A percentile compares a stretch with the other conserved stretches of the same genome.
These are phyloP conservation scores for Bipolaris oryzae DNA, from an alignment of 2,329 filamentous ascomycete species.

Conservation along the genomic window DNA sequence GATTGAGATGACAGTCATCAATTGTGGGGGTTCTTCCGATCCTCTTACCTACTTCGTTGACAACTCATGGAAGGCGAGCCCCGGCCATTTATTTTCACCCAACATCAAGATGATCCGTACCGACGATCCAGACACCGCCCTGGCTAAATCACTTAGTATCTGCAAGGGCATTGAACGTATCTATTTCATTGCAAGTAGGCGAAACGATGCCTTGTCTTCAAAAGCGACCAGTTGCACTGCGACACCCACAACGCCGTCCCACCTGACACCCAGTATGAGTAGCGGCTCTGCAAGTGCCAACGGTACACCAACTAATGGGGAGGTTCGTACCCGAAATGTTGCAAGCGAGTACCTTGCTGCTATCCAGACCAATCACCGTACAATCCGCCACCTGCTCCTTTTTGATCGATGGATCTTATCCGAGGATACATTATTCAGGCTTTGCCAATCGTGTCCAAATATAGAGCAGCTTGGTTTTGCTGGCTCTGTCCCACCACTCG, in stretches of 20 bases:
- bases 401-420: conserved; percentile 62
- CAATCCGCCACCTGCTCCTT: conserved; percentile 63
- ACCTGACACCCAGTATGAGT: conserved; percentile 26
- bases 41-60: conserved; percentile 61
- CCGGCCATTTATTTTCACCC: conserved; percentile 31
- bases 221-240: conserved; percentile 35
- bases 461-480: conserved; percentile 65
- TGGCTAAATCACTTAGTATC: conserved; percentile 51
- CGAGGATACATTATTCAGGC: conserved; percentile 54
- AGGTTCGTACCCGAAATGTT: conserved; percentile 44
- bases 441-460: conserved; percentile 62
- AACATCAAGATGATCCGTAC: conserved; percentile 56
- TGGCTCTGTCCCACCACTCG: conserved; percentile 59
- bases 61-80: conserved; percentile 56
- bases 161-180: conserved; percentile 57
- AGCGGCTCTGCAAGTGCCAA: conserved; percentile 25
- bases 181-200: conserved; percentile 57
- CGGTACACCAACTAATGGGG: conserved; percentile 31
- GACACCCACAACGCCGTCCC: conserved; percentile 39
- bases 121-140: conserved; percentile 56
- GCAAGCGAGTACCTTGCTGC: conserved; percentile 57
- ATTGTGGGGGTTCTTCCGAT: conserved; percentile 56
- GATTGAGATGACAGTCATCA: conserved; percentile 61
- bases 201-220: conserved; percentile 30
- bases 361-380: conserved; percentile 58